Base-by-base conservation (phyloP, 192 early-diverging fungal species). In the Backusella luteola region DNA sequence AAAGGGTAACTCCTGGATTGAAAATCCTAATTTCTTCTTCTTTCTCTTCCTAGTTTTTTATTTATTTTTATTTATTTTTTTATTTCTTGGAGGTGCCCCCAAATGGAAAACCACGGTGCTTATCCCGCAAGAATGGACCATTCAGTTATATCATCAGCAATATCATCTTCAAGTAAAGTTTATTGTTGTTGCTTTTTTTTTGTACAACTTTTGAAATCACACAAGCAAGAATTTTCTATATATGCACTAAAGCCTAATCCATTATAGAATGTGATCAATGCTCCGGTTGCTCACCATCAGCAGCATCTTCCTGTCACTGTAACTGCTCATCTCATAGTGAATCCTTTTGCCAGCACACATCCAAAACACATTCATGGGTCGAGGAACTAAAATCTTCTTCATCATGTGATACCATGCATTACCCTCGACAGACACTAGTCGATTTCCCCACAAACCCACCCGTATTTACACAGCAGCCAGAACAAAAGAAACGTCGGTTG, bases 401-500 rank as follows among this genome's bases (percentile, higher is more conserved):
- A 63, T 63, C 56, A 63, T 63, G 56, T 63, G 56, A 63, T 29
- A 69, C 36, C 4, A 69, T 69, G 67, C 67, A 69, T 36, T 49
- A 49, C 46, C 56, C 9, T 12, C 53, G 53, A 56, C 21, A 21
- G 8, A 63, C 56, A 63, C 56, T 63, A 14, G 56, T 63, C 0
- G 56, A 63, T 29, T 63, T 63, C 56, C 56, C 56, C 3, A 63
- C 56, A 19, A 63, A 63, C 3, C 23, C 42, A 72, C 70, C 70
- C 70, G 17, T 52, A 23, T 46, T 72, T 29, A 59, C 38, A 23
- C 52, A 63, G 32, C 49, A 74, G 39, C 4, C 32, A 1, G 42
- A 73, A 12, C 68, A 69, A 32, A 72, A 72, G 15, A 44, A 44
- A 19, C 39, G 44, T 34, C 44, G 46, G 32, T 41, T 46, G 0